Base-by-base conservation (phyloP, 2,329 filamentous ascomycete species). In the Diaporthe ampelina region DNA sequence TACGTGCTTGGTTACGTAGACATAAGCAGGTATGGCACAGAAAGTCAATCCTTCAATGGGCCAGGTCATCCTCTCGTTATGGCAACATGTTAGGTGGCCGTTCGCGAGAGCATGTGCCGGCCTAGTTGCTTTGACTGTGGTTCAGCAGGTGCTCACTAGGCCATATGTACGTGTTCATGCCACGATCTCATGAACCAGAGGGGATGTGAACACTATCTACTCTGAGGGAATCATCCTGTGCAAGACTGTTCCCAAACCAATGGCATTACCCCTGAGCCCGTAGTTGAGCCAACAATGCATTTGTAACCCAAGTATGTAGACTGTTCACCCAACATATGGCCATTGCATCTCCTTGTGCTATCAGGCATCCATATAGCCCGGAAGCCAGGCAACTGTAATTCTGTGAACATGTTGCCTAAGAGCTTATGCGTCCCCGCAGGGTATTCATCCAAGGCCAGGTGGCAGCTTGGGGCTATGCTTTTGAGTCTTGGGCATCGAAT, bases 401-500 rank as follows among this genome's bases (percentile, higher is more conserved):
- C 15, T 8, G 11, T 37, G 5, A 52, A 17, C 9, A 68, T 40
- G 17, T 45, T 68, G 63, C 48, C n/a, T 29, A 21, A 13, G 48
- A 40, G 63, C 48, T 68, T 40, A 54, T 54, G 45, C 13, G 32
- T 54, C 8, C n/a, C 24, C n/a, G 15, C 54, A 32, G 63, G n/a
- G n/a, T 54, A 29, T 3, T 29, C 3, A 17, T 35, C 29, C 48
- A 40, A 68, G 63, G 45, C 63, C 48, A 68, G n/a, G 63, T 68
- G 63, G 48, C 63, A 68, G 61, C 45, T 52, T 67, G 11, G 61
- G 13, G 61, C 29, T 50, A 21, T 50, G 61, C 43, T 45, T 37
- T 24, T 37, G 11, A 11, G 11, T 37, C 24, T 6, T 19, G 43
- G 58, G 11, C 29, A 29, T 29, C 29, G 29, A 29, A 29, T 29